These are phyloP conservation scores for Aspergillus luchuensis DNA, from an alignment of 2,329 filamentous ascomycete genomes.

Conservation along the genomic window DNA sequence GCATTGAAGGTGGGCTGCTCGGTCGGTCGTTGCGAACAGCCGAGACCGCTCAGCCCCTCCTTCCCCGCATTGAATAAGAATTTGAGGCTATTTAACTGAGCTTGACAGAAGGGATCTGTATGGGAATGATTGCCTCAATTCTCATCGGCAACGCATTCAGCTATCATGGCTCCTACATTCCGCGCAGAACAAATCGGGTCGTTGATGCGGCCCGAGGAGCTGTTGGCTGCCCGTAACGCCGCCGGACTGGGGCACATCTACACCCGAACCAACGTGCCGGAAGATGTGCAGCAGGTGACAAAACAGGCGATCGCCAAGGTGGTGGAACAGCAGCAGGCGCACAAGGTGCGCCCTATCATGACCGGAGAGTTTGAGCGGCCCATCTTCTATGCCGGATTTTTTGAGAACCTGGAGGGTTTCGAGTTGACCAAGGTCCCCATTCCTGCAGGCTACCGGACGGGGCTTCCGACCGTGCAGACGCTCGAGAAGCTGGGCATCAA, in stretches of 20 bases:
- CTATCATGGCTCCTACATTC: slow-evolving; percentile 14
- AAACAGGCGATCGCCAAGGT: slow-evolving; percentile 20
- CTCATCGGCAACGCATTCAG: too few relatives aligned
- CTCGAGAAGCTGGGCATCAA: background rate
- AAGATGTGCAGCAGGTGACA: slow-evolving; percentile 9
- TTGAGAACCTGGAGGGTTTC: slow-evolving; percentile 26
- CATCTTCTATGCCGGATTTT: slow-evolving; percentile 29
- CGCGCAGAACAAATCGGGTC: slow-evolving; percentile 32
- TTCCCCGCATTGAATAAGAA: background rate
- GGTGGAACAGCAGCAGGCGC: slow-evolving; percentile 23
- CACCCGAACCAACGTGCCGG: background rate
- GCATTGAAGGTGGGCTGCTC: background rate
- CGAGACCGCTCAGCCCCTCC: background rate
- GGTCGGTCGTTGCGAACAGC: background rate
- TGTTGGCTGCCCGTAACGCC: slow-evolving; percentile 20
- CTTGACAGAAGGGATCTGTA: too few relatives aligned
- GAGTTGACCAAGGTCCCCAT: slow-evolving; percentile 11
- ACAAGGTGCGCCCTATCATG: slow-evolving; percentile 23
- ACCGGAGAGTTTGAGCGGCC: slow-evolving; percentile 28
- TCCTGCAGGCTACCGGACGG: slow-evolving; percentile 4
- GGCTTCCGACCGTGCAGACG: background rate
- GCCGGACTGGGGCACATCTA: slow-evolving; percentile 9
- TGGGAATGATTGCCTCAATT: too few relatives aligned
- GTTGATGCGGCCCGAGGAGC: slow-evolving; percentile 24
- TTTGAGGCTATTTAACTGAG: too few relatives aligned